Conservation (phyloP, 192 early-diverging fungal species). For the Podila verticillata region DNA sequence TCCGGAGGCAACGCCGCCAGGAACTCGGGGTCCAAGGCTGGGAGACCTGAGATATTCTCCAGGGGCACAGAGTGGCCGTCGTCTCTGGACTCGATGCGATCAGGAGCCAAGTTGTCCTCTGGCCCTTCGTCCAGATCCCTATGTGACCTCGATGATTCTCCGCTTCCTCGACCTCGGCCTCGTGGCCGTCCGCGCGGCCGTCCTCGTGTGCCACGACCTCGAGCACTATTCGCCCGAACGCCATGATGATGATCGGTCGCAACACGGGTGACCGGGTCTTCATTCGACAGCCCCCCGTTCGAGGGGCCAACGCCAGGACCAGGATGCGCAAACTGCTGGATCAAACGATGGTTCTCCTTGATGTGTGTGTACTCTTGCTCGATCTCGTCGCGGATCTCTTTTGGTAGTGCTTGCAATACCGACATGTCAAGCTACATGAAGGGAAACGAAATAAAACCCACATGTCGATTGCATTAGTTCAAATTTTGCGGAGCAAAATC, state of each 20-base stretch:
- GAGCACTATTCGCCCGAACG: not conserved
- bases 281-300: no score
- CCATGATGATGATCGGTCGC: not conserved
- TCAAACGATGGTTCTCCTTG: slow-evolving; percentile 31
- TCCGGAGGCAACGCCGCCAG: slow-evolving; percentile 30
- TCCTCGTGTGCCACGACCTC: not conserved
- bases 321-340: slow-evolving; percentile 18
- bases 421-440: slow-evolving; percentile 30
- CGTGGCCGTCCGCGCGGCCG: not conserved
- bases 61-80: not conserved
- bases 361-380: slow-evolving; percentile 43
- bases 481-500: no score
- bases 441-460: not conserved
- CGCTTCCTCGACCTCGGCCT: not conserved
- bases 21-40: slow-evolving; percentile 22
- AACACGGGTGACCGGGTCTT: not conserved
- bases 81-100: not conserved
- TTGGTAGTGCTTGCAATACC: slow-evolving; percentile 36
- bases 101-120: not conserved
- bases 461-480: no score
- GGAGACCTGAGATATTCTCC: not conserved
- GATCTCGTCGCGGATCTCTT: slow-evolving; percentile 47
- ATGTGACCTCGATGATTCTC: not conserved
- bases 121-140: slow-evolving; percentile 1
- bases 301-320: not conserved